Evolutionary conservation across 805 yeast genomes (phyloP).

Genomic region (Candida vaughaniae): DNA sequence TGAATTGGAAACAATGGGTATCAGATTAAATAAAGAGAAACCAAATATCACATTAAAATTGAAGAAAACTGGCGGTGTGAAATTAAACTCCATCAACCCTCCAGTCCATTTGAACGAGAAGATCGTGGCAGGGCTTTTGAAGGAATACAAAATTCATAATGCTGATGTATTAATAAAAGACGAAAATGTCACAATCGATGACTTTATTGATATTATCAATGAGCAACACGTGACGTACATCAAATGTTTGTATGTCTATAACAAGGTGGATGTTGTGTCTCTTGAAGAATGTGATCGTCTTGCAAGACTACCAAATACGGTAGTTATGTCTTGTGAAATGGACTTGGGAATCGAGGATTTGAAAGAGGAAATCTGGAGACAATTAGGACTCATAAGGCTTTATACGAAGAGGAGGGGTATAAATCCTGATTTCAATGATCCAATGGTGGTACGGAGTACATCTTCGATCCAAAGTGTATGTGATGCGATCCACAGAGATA

Average conservation of each 20-base stretch:
- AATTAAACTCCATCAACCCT: conserved; percentile 75
- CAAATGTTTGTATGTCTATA: conserved; percentile 90
- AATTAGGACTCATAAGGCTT: conserved; percentile 73
- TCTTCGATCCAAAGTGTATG: conserved; percentile 85
- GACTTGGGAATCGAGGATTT: conserved; percentile 85
- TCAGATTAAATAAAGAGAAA: conserved; percentile 73
- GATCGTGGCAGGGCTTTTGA: conserved; percentile 69
- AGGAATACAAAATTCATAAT: conserved; percentile 87
- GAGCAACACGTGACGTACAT: conserved; percentile 84
- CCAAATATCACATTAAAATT: conserved; percentile 79
- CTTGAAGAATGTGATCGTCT: conserved; percentile 90
- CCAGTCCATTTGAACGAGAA: conserved; percentile 81
- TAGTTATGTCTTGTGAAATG: conserved; percentile 89
- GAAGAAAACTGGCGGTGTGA: conserved; percentile 90
- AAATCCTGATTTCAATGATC: conserved; percentile 79
- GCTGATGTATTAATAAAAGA: conserved; percentile 92
- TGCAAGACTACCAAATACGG: conserved; percentile 90
- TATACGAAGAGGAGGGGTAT: conserved; percentile 88
- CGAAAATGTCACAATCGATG: conserved; percentile 87
- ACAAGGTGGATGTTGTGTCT: conserved; percentile 93
- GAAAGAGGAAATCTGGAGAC: conserved; percentile 91
- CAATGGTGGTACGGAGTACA: conserved; percentile 81
- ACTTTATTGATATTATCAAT: conserved; percentile 85
- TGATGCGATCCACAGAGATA: conserved; percentile 88
- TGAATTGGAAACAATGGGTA: conserved; percentile 93